Evolutionary conservation across 192 early-diverging fungal species (phyloP).

Genomic region (Spizellomyces punctatus): DNA sequence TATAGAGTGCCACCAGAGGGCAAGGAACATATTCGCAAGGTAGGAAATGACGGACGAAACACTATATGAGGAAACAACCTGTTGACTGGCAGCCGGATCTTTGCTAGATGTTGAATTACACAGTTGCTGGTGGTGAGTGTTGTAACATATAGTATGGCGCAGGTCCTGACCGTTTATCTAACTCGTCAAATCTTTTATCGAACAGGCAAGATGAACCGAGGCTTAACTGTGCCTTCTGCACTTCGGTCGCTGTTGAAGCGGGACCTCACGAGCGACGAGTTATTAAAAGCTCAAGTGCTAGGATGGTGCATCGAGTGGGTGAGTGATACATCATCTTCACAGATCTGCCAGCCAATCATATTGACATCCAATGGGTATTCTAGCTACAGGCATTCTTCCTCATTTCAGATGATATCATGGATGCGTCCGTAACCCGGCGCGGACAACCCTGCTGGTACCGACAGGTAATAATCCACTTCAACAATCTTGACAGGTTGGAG

Average conservation of each 20-base stretch:
- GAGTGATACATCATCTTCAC: conserved; percentile 18
- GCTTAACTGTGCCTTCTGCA: conserved; percentile 91
- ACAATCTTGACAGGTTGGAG: conserved; percentile 4
- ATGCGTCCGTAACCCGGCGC: conserved; percentile 90
- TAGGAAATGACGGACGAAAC: conserved; percentile 8
- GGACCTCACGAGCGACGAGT: conserved; percentile 78
- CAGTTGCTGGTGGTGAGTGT: conserved; percentile 59
- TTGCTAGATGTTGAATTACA: conserved; percentile 56
- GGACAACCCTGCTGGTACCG: conserved; percentile 98
- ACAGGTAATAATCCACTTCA: conserved; percentile 25
- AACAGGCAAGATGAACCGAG: conserved; percentile 96
- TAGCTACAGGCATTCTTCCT: conserved; percentile 99
- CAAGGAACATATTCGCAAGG: conserved; percentile 48
- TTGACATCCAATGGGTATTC: neutral
- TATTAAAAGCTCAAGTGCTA: conserved; percentile 83
- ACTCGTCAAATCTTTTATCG: neutral
- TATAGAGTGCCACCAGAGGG: conserved; percentile 69
- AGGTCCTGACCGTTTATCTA: neutral
- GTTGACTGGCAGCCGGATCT: neutral
- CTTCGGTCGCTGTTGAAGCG: conserved; percentile 75
- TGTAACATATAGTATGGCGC: neutral
- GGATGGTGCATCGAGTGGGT: conserved; percentile 96
- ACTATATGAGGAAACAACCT: neutral
- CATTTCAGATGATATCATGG: conserved; percentile 99
- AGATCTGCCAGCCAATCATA: neutral